Base-by-base conservation (phyloP, 352 stramenopile species). In the Thraustochytrium striatum region DNA sequence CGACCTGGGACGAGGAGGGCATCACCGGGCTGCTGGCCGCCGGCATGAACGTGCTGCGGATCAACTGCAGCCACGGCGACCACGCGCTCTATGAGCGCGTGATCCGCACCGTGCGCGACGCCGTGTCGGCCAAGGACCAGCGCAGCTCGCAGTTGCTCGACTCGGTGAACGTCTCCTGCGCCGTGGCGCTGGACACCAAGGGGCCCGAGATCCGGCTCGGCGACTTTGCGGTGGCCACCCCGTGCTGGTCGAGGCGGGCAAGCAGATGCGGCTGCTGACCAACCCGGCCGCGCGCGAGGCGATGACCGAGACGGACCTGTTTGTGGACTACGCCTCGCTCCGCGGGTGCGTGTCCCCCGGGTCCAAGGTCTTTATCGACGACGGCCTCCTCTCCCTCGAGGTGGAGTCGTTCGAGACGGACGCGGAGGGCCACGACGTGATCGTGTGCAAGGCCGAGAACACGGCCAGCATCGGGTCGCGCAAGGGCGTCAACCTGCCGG, bases 401-500 rank as follows among this genome's bases (percentile, higher is more conserved):
- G 86, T 98, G 33, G 95, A 86, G 33, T 16, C 16, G 16, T 55
- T 55, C 47, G 92, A 97, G 19, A 83, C 86, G 7, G 86, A 91
- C 41, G 85, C 88, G 57, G 88, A 91, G 57, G 89, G 89, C 36
- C 89, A 90, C 79, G 47, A 55, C 25, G 25, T 55, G 16, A 87
- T 97, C 25, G 83, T 91, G 43, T 88, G 28, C 33, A 35, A 79
- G 35, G 89, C 87, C 25, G 83, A 91, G 43, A 95, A 95, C 84
- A 88, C 86, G 52, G 90, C 88, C 5, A 87, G 78, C 5, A 85
- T 96, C 3, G 92, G 91, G 9, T 90, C 95, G 82, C 85, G 88
- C 39, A 97, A 97, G 87, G 95, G 95, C 86, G 97, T 96, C 89
- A 96, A 96, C 84, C 69, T 97, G 25, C 92, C 92, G 16, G 91